Conservation (phyloP, 345 rosid genomes). For the Acer yangbiense region DNA sequence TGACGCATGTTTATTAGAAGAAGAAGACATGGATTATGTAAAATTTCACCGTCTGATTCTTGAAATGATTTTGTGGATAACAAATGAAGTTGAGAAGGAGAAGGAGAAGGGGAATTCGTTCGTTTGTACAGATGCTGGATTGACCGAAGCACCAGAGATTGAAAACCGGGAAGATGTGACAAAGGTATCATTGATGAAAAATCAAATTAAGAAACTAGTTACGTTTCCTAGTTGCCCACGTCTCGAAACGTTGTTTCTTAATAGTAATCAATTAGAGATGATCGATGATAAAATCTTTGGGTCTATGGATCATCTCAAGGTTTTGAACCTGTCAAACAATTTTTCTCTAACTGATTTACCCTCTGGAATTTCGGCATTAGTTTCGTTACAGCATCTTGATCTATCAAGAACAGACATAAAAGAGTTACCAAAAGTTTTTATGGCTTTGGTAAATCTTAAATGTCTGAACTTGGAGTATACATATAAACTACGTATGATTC, state of each 20-base stretch:
- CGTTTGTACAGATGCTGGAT: conserved; percentile 15
- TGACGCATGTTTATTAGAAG: conserved; percentile 29
- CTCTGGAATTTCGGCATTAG: conserved; percentile 16
- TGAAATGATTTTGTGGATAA: conserved; percentile 44
- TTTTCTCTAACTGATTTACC: conserved; percentile 27
- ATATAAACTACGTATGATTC: conserved; percentile 11
- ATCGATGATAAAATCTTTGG: conserved; percentile 20
- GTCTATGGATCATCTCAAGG: conserved; percentile 26
- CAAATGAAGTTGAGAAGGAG: conserved; percentile 7
- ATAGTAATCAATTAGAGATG: conserved; percentile 3
- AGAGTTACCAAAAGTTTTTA: conserved; percentile 32
- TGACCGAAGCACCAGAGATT: conserved; percentile 19
- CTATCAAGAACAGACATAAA: conserved; percentile 30
- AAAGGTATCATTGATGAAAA: conserved; percentile 34
- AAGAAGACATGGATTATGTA: conserved; percentile 5
- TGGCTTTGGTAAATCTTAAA: conserved; percentile 27
- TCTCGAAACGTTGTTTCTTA: conserved; percentile 34
- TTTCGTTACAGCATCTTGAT: conserved; percentile 28
- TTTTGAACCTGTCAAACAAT: conserved; percentile 39
- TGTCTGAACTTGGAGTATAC: conserved; percentile 24
- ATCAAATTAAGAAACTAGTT: conserved; percentile 21
- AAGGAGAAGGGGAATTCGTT: neutral
- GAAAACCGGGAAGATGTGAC: conserved; percentile 17
- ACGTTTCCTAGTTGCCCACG: conserved; percentile 19
- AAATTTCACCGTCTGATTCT: conserved; percentile 49